Conservation (phyloP, 345 rosid genomes). For the Arabidopsis arenosa region DNA sequence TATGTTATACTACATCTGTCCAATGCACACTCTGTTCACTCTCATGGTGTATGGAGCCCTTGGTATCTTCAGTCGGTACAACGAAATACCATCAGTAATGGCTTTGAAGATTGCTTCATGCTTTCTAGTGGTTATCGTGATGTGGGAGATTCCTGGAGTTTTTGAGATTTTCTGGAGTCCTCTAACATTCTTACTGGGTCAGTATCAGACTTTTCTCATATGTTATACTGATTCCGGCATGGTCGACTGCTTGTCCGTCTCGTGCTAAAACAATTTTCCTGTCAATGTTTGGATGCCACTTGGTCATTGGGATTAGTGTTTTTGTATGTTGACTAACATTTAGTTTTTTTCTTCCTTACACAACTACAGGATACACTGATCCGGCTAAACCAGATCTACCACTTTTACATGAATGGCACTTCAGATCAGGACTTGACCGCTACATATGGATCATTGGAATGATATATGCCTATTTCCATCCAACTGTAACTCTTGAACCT, state of each 20-base stretch:
- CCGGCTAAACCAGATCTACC: slow-evolving; percentile 91
- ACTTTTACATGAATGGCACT: slow-evolving; percentile 92
- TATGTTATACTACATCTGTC: slow-evolving; percentile 95
- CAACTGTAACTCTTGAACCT: slow-evolving; percentile 63
- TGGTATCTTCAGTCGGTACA: slow-evolving; percentile 80
- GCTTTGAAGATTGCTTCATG: slow-evolving; percentile 76
- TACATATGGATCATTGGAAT: slow-evolving; percentile 97
- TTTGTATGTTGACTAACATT: slow-evolving; percentile 22
- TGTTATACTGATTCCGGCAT: slow-evolving; percentile 9
- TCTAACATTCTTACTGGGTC: slow-evolving; percentile 73
- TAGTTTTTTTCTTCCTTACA: slow-evolving; percentile 4
- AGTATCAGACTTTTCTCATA: slow-evolving; percentile 39
- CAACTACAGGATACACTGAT: slow-evolving; percentile 78
- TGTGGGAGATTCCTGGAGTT: slow-evolving; percentile 97
- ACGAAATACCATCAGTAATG: slow-evolving; percentile 92
- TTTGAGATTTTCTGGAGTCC: slow-evolving; percentile 91
- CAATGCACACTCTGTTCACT: slow-evolving; percentile 99
- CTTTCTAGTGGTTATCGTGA: slow-evolving; percentile 82
- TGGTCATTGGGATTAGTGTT: neutral
- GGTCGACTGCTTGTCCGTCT: slow-evolving; percentile 9
- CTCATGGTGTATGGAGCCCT: slow-evolving; percentile 97
- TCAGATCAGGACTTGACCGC: slow-evolving; percentile 99
- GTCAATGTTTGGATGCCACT: slow-evolving; percentile 6
- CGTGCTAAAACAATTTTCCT: neutral
- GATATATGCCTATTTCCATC: slow-evolving; percentile 97